These are phyloP conservation scores for Domatiomyces catenatus DNA, from an alignment of 2,329 filamentous ascomycete genomes.

Conservation along the genomic window DNA sequence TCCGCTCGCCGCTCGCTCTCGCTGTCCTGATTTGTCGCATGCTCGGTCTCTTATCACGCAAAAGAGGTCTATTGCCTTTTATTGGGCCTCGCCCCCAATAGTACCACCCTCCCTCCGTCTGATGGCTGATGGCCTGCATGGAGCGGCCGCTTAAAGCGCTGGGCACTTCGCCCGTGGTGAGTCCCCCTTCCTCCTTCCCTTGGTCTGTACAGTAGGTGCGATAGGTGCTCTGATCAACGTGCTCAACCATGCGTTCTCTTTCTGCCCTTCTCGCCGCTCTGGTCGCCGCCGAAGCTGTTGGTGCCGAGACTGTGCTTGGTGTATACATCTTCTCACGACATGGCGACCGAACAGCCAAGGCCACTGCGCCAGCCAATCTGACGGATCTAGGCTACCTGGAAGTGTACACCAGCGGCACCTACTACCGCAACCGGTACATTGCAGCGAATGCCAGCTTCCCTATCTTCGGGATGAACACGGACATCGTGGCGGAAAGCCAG, in stretches of 20 bases:
- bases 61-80: neutral
- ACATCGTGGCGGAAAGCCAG: constrained; percentile 54
- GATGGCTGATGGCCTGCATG: neutral
- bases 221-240: neutral
- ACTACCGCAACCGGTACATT: constrained; percentile 66
- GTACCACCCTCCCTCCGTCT: neutral
- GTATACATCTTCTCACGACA: constrained; percentile 81
- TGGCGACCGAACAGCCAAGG: constrained; percentile 73
- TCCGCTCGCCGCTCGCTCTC: neutral
- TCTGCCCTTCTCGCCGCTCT: neutral
- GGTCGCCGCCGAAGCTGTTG: neutral
- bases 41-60: neutral
- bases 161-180: neutral
- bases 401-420: constrained; percentile 55
- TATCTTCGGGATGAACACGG: constrained; percentile 51
- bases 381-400: constrained; percentile 68
- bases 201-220: neutral
- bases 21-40: neutral
- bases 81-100: neutral
- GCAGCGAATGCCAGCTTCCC: constrained; percentile 40
- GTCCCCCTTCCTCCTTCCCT: neutral
- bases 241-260: neutral
- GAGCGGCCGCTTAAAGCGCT: neutral
- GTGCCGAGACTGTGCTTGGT: constrained; percentile 55
- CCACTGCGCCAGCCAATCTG: constrained; percentile 52